Base-by-base conservation (phyloP, 371 early-diverging fungal species). In the Mortierella sp. region DNA sequence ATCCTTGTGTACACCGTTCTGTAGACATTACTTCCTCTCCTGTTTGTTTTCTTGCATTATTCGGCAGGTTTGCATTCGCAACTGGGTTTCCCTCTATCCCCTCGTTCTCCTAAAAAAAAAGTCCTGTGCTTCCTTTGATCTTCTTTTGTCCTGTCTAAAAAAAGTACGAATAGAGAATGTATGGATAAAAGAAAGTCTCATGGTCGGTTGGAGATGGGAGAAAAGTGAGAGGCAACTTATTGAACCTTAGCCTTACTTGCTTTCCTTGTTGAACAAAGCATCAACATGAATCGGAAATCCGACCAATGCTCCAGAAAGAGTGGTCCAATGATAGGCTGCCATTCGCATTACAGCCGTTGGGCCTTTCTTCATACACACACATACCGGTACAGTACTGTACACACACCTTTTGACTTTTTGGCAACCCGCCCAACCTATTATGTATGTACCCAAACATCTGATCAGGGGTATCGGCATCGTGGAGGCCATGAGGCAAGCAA, bases 381-480 rank as follows among this genome's bases (percentile, higher is more conserved):
- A 38, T 3, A 38, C 42, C 42, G 42, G 42, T 38, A 5, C 42
- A 38, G 42, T 63, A 16, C 31, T 31, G 16, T 31, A 6, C 31
- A 16, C 16, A 31, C 63, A 60, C 63, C 14, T 16, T 63, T 16
- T 63, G 19, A 1, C 63, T 63, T 63, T 63, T 63, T 7, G 63
- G 31, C 63, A 16, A 34, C 68, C 68, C 68, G 68, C 38, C 38
- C 42, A 9, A 34, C 4, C 34, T 13, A 19, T 21, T n/a, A 65
- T 42, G 68, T 38, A 65, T 55, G 55, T n/a, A 55, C 50, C 24
- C 68, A 65, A 65, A 65, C 68, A 65, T 65, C 68, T 65, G 68
- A 65, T 65, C 42, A 65, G 38, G 13, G 68, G 68, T 38, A 38
- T 38, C 24, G 68, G 38, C 21, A 38, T 38, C 24, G 68, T 65